Conservation (phyloP, 345 rosid genomes). For the Psidium guajava region DNA sequence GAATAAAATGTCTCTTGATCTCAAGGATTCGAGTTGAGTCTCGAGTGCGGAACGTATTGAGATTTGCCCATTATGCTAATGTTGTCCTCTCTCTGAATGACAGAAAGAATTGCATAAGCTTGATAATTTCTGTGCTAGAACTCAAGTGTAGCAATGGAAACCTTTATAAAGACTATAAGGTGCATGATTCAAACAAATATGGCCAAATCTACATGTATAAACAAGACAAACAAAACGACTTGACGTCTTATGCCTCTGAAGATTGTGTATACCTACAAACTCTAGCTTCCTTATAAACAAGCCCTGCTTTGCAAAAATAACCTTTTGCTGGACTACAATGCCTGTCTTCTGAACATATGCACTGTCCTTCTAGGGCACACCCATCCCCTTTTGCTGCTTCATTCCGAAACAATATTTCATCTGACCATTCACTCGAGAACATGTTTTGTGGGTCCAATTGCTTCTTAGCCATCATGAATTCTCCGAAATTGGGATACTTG, state of each 20-base stretch:
- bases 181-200: not conserved
- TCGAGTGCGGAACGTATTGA: not conserved
- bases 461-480: constrained; percentile 46
- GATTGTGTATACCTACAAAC: constrained; percentile 47
- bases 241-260: not conserved
- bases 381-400: constrained; percentile 40
- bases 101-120: not conserved
- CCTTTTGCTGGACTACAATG: constrained; percentile 65
- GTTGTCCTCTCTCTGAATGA: not conserved
- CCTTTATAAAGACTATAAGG: not conserved
- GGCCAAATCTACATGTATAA: not conserved
- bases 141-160: not conserved
- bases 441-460: constrained; percentile 49
- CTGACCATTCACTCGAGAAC: constrained; percentile 80
- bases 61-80: not conserved
- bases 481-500: constrained; percentile 35
- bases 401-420: constrained; percentile 45
- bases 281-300: constrained; percentile 54
- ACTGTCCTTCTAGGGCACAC: constrained; percentile 77
- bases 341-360: constrained; percentile 67
- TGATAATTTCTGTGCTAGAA: not conserved
- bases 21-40: not conserved
- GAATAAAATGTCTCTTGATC: not conserved
- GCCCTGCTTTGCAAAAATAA: constrained; percentile 53
- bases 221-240: not conserved